Evolutionary conservation across 1,139 yeast genomes (phyloP).

Genomic region (Diutina siamensis): DNA sequence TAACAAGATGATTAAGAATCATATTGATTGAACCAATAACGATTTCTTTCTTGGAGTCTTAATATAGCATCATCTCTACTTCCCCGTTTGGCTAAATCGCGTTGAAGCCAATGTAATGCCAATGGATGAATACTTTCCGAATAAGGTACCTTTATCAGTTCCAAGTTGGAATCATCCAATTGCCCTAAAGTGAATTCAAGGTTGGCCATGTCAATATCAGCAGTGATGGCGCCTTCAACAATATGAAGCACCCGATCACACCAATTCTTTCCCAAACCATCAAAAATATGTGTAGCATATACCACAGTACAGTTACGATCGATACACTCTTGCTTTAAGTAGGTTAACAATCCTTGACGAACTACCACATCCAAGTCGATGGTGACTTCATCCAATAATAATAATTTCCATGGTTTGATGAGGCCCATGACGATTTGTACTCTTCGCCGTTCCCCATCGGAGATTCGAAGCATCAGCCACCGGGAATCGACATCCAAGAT

Average conservation of each 20-base stretch:
- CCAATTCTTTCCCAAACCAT: conserved; percentile 76
- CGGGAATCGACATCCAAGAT: conserved; percentile 73
- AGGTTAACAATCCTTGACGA: conserved; percentile 58
- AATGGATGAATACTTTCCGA: conserved; percentile 57
- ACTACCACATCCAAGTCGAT: conserved; percentile 93
- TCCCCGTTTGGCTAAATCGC: conserved; percentile 44
- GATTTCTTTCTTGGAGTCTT: background rate
- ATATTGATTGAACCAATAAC: conserved; percentile 1
- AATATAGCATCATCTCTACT: conserved; percentile 29
- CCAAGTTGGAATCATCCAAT: conserved; percentile 10
- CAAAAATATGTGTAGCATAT: conserved; percentile 95
- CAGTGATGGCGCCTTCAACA: conserved; percentile 44
- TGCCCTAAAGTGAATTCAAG: conserved; percentile 17
- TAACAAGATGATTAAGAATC: conserved; percentile 19
- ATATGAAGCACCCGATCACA: conserved; percentile 80
- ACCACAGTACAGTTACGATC: conserved; percentile 58
- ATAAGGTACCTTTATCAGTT: conserved; percentile 24
- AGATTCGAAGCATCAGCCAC: conserved; percentile 88
- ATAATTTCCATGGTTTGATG: conserved; percentile 76
- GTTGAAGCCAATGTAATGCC: conserved; percentile 52
- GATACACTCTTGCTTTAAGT: conserved; percentile 59
- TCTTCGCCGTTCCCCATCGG: conserved; percentile 91
- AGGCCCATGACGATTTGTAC: conserved; percentile 93
- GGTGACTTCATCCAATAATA: conserved; percentile 87
- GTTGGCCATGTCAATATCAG: conserved; percentile 17